Evolutionary conservation across 1,284 basidiomycete species (phyloP).

Genomic region (Fomitopsis betulina): DNA sequence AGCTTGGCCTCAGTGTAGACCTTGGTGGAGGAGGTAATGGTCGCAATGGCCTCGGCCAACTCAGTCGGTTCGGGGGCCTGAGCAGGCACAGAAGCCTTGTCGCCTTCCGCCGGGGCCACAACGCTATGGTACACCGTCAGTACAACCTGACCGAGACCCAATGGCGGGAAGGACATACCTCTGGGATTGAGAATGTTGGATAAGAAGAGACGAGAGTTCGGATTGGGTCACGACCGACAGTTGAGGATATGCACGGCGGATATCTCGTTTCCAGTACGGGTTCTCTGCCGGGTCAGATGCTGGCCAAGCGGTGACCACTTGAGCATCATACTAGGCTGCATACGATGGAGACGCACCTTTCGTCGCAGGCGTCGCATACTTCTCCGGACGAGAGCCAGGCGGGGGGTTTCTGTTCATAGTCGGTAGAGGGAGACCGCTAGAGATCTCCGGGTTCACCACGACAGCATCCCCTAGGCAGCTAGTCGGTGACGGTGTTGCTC

Average conservation of each 20-base stretch:
- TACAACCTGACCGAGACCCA: conserved; percentile 1
- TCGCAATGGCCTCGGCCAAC: conserved; percentile 67
- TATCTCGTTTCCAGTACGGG: conserved; percentile 94
- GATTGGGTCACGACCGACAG: conserved; percentile 81
- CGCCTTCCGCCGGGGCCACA: conserved; percentile 43
- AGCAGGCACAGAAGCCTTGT: conserved; percentile 44
- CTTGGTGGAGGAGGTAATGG: conserved; percentile 56
- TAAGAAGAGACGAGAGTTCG: conserved; percentile 76
- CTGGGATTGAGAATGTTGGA: conserved; percentile 69
- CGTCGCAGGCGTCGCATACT: conserved; percentile 82
- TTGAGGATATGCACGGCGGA: conserved; percentile 86
- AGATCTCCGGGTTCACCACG: conserved; percentile 87
- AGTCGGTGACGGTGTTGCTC: background rate
- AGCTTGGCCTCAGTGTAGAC: conserved; percentile 61
- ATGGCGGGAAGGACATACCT: conserved; percentile 43
- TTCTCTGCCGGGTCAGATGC: conserved; percentile 81
- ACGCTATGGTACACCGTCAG: conserved; percentile 38
- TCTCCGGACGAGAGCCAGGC: conserved; percentile 84
- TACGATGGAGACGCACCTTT: conserved; percentile 51
- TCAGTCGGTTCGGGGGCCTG: conserved; percentile 42
- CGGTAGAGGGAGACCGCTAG: conserved; percentile 83
- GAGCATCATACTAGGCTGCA: background rate
- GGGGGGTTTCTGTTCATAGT: conserved; percentile 76
- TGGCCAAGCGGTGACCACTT: conserved; percentile 25
- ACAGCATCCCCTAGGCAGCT: conserved; percentile 58